Percentiles rank a stretch among this genome's conserved stretches.
Conservation (phyloP, 352 stramenopile species). For the Globisporangium camurandrum region DNA sequence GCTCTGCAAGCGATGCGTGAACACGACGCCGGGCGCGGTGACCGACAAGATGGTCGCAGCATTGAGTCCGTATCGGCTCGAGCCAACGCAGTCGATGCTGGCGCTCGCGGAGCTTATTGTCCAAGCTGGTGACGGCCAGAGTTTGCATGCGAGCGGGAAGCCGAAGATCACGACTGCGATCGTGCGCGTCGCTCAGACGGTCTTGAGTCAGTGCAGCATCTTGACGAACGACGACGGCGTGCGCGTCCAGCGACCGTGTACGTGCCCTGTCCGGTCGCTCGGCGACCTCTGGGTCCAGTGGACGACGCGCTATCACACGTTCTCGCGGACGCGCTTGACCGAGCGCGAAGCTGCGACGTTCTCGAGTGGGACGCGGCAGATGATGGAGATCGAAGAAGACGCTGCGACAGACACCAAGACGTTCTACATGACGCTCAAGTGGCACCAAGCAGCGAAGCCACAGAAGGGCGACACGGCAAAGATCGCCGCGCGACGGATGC, state of each 20-base stretch:
- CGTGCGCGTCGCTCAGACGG: conserved; percentile 51
- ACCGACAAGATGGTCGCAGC: conserved; percentile 57
- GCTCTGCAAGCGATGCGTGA: conserved; percentile 60
- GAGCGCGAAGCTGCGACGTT: conserved; percentile 59
- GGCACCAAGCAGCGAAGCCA: conserved; percentile 70
- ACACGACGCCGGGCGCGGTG: conserved; percentile 44
- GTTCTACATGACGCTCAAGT: conserved; percentile 83
- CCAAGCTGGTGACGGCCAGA: conserved; percentile 39
- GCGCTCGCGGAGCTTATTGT: conserved; percentile 42
- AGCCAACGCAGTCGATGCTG: conserved; percentile 27
- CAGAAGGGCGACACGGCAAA: conserved; percentile 83
- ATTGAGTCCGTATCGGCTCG: conserved; percentile 39
- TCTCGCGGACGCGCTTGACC: conserved; percentile 47
- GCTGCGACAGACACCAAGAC: conserved; percentile 33
- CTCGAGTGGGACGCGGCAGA: conserved; percentile 64
- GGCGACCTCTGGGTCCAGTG: conserved; percentile 78
- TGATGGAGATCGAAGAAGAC: conserved; percentile 71
- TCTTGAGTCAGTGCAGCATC: conserved; percentile 67
- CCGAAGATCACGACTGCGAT: conserved; percentile 47
- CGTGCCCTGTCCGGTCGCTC: conserved; percentile 65
- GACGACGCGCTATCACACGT: conserved; percentile 73
- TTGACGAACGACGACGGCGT: conserved; percentile 45
- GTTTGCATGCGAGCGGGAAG: conserved; percentile 18
- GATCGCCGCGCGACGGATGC: conserved; percentile 54
- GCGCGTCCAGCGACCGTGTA: conserved; percentile 60